Percentiles rank a stretch among this genome's conserved stretches.
Evolutionary conservation across 1,284 basidiomycete genomes (phyloP).

Genomic region (Gymnopus androsaceus): DNA sequence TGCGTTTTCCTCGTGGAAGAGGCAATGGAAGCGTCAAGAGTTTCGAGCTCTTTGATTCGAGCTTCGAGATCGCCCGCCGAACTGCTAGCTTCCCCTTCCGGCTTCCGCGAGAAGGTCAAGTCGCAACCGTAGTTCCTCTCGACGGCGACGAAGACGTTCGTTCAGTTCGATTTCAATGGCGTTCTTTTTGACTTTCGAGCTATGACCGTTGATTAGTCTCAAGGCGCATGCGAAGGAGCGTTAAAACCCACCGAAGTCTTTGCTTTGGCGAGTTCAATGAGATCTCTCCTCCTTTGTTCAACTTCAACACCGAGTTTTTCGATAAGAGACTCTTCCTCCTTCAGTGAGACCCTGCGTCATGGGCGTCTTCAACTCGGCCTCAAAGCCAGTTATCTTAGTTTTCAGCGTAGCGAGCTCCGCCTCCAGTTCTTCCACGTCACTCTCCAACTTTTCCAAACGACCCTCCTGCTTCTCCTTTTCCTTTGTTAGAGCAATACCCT

Average conservation of each 20-base stretch:
- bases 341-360: conserved; percentile 74
- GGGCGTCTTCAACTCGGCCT: conserved; percentile 75
- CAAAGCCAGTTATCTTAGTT: conserved; percentile 65
- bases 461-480: conserved; percentile 75
- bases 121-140: conserved; percentile 76
- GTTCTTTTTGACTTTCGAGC: conserved; percentile 79
- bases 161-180: conserved; percentile 91
- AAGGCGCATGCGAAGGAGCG: not conserved
- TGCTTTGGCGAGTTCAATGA: conserved; percentile 69
- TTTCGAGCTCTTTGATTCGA: conserved; percentile 67
- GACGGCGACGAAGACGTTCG: conserved; percentile 80
- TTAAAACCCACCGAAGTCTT: conserved; percentile 69
- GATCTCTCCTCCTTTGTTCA: conserved; percentile 70
- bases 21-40: conserved; percentile 67
- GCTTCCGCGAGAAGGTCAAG: conserved; percentile 75
- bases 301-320: conserved; percentile 75
- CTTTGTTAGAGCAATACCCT: conserved; percentile 60
- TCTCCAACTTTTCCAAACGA: conserved; percentile 68
- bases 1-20: conserved; percentile 62
- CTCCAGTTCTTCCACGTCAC: conserved; percentile 70
- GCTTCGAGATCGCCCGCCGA: conserved; percentile 69
- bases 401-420: conserved; percentile 65
- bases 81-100: conserved; percentile 57
- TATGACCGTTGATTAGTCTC: conserved; percentile 32
- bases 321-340: conserved; percentile 73